A percentile compares a stretch with the other conserved stretches of the same genome.
These are phyloP conservation scores for Rhodotorula mucilaginosa DNA, from an alignment of 1,284 basidiomycete genomes.

Conservation along the genomic window DNA sequence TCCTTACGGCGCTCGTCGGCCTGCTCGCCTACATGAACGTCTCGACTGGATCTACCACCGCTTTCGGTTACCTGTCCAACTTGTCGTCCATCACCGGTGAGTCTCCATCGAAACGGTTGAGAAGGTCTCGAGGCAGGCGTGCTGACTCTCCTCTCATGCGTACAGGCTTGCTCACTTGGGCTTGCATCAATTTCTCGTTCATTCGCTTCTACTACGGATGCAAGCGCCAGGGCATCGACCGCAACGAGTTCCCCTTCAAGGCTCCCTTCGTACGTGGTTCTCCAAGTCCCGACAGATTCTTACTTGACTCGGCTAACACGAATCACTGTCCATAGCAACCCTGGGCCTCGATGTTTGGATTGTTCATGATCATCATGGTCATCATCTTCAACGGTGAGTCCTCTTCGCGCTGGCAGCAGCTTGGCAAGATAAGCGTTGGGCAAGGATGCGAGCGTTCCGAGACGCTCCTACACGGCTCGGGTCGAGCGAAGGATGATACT, in stretches of 20 bases:
- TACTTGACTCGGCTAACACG: background rate
- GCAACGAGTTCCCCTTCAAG: constrained; percentile 59
- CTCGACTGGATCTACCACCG: constrained; percentile 44
- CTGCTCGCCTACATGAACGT: constrained; percentile 56
- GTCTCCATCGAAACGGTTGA: too few relatives aligned
- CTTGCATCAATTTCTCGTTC: constrained; percentile 67
- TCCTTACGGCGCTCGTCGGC: constrained; percentile 55
- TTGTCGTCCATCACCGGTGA: constrained; percentile 18
- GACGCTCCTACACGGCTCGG: too few relatives aligned
- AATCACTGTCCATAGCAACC: constrained; percentile 43
- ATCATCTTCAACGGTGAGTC: constrained; percentile 32
- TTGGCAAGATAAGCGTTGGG: background rate
- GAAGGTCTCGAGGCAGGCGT: background rate
- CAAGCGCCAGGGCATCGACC: constrained; percentile 53
- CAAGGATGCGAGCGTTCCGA: too few relatives aligned
- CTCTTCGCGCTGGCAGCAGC: background rate
- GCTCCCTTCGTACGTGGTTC: constrained; percentile 42
- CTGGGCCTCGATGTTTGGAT: constrained; percentile 41
- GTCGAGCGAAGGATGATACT: too few relatives aligned
- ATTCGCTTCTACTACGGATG: constrained; percentile 59
- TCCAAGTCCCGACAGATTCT: background rate
- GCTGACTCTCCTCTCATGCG: background rate
- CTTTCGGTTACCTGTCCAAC: constrained; percentile 45
- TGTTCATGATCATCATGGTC: constrained; percentile 26
- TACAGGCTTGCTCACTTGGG: constrained; percentile 56